A percentile compares a stretch with the other conserved stretches of the same genome.
Evolutionary conservation across 148 eudicot species (phyloP).

Genomic region (Fallopia convolvulus): DNA sequence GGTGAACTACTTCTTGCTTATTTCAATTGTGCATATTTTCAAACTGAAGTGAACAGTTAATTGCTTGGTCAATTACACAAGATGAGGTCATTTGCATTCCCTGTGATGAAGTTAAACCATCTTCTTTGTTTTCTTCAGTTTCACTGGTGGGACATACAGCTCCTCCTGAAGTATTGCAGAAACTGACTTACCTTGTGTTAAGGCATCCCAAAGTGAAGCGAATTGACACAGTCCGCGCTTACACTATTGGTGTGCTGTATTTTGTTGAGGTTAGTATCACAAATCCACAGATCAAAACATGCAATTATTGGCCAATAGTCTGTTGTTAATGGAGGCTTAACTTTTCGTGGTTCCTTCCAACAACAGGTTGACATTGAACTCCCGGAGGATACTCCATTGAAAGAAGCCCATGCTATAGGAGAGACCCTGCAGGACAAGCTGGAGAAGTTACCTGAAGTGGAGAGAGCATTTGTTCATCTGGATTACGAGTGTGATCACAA

Average conservation of each 20-base stretch:
- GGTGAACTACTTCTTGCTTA: slow-evolving; percentile 27
- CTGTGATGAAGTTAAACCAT: background rate
- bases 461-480: slow-evolving; percentile 89
- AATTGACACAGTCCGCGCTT: slow-evolving; percentile 91
- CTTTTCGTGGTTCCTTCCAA: background rate
- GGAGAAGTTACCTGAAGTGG: slow-evolving; percentile 87
- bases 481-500: slow-evolving; percentile 89
- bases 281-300: background rate
- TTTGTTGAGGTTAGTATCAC: slow-evolving; percentile 64
- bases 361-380: slow-evolving; percentile 88
- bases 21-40: background rate
- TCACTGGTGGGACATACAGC: slow-evolving; percentile 92
- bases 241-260: slow-evolving; percentile 85
- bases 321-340: background rate
- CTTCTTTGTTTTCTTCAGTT: slow-evolving; percentile 32
- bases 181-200: slow-evolving; percentile 73
- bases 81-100: background rate
- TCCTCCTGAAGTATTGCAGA: slow-evolving; percentile 80
- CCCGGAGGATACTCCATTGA: slow-evolving; percentile 71
- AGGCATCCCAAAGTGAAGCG: slow-evolving; percentile 80
- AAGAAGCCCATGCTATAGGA: slow-evolving; percentile 83
- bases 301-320: background rate
- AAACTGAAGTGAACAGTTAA: background rate
- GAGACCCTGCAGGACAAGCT: slow-evolving; percentile 72
- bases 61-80: background rate